Base-by-base conservation (phyloP, 1,284 basidiomycete species). In the Irpex sp. region DNA sequence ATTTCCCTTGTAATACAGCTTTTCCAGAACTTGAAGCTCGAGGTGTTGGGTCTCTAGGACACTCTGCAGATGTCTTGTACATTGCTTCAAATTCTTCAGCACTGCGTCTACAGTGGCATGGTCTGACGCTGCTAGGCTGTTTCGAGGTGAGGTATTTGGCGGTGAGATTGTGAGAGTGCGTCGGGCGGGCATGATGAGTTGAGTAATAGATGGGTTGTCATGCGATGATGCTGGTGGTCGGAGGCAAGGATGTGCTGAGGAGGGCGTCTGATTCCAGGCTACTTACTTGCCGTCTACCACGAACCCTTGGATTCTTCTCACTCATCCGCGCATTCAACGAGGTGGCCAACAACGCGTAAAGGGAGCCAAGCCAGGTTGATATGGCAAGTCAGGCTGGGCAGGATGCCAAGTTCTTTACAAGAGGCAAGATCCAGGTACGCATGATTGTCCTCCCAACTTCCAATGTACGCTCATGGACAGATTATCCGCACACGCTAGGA, bases 341-440 rank as follows among this genome's bases (percentile, higher is more conserved):
- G 11, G n/a, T 58, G 38, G 15, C 49, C 17, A 36, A 11, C n/a
- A 40, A 47, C 49, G 48, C 58, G 44, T 47, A 48, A 34, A 8
- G n/a, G 6, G 62, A 59, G 48, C 58, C 55, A 5, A n/a, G 57
- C 62, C 26, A 61, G 40, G 58, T 57, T 62, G 69, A 58, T 9
- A 89, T 91, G 89, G 76, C 78, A 64, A 76, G 84, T 54, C 84
- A 86, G 72, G 90, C 71, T 19, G 71, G 91, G 62, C 91, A 93
- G 79, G 92, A 94, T 83, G 92, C 91, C 58, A 94, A 94, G 72
- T 93, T 93, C 83, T 94, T 94, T 72, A 86, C 93, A 73, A 85
- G 94, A 68, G 93, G 93, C 67, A 96, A 96, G 81, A 94, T 94
- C 69, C 93, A 95, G 84, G 94, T 95, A 74, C 62, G 78, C 70